Conservation (phyloP, 2,329 filamentous ascomycete species). For the Hirsutella rhossiliensis region DNA sequence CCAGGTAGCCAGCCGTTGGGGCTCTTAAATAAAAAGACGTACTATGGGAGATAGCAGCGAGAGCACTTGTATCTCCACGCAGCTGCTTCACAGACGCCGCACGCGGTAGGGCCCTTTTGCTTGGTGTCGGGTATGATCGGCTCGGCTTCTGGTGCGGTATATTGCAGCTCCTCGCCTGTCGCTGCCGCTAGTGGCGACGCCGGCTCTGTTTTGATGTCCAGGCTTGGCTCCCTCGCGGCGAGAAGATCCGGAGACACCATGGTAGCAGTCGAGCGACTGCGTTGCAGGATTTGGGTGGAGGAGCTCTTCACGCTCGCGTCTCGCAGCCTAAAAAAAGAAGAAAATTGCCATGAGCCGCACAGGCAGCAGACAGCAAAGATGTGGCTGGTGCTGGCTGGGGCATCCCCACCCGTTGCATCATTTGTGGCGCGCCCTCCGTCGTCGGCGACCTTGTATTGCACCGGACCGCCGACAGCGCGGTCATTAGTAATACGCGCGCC, state of each 20-base stretch:
- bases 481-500: slow-evolving; percentile 19
- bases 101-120: slow-evolving; percentile 16
- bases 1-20: background rate
- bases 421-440: background rate
- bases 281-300: too few relatives aligned
- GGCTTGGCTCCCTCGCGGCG: background rate
- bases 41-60: slow-evolving; percentile 48
- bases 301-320: too few relatives aligned
- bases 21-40: slow-evolving; percentile 14
- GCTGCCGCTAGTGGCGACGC: background rate
- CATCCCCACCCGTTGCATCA: background rate
- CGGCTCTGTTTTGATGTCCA: background rate
- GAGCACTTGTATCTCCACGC: slow-evolving; percentile 51
- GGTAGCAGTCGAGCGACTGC: background rate
- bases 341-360: background rate
- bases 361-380: too few relatives aligned
- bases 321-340: background rate
- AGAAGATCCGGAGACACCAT: background rate
- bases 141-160: background rate
- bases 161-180: background rate
- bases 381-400: background rate
- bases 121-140: background rate
- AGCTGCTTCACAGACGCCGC: slow-evolving; percentile 39
- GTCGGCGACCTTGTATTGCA: background rate
- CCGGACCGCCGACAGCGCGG: slow-evolving; percentile 8